These are phyloP conservation scores for Aspergillus aculeatus DNA, from an alignment of 2,329 filamentous ascomycete species.

Conservation along the genomic window DNA sequence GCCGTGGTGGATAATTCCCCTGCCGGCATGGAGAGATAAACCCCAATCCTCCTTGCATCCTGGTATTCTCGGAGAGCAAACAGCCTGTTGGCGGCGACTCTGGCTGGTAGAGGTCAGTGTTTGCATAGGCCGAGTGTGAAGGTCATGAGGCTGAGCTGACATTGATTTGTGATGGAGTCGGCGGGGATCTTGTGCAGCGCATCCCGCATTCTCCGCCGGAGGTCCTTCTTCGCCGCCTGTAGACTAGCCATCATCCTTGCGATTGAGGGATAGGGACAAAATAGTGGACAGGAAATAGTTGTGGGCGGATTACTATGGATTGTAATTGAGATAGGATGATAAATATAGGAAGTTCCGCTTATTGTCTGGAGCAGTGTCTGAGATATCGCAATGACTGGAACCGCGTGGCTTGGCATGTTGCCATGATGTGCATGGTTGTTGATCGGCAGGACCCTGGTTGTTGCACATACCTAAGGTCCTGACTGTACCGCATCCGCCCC, in stretches of 20 bases:
- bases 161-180: conserved; percentile 67
- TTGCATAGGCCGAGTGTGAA: conserved; percentile 1
- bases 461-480: conserved; percentile 7
- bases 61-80: conserved; percentile 70
- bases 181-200: conserved; percentile 60
- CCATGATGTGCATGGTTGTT: conserved; percentile 8
- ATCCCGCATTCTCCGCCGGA: conserved; percentile 69
- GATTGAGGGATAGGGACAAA: background rate
- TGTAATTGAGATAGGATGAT: background rate
- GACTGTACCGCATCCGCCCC: background rate
- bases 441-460: conserved; percentile 13
- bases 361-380: background rate
- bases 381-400: background rate
- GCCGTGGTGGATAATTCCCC: conserved; percentile 81
- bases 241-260: conserved; percentile 54
- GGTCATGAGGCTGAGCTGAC: conserved; percentile 50
- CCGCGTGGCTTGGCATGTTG: conserved; percentile 18
- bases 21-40: conserved; percentile 90
- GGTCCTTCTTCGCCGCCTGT: conserved; percentile 69
- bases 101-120: conserved; percentile 53
- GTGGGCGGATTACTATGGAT: background rate
- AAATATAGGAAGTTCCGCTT: background rate
- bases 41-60: conserved; percentile 70
- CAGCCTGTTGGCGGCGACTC: conserved; percentile 63
- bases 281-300: background rate